Base-by-base conservation (phyloP, 83 land plant species). In the Diphasiastrum complanatum region DNA sequence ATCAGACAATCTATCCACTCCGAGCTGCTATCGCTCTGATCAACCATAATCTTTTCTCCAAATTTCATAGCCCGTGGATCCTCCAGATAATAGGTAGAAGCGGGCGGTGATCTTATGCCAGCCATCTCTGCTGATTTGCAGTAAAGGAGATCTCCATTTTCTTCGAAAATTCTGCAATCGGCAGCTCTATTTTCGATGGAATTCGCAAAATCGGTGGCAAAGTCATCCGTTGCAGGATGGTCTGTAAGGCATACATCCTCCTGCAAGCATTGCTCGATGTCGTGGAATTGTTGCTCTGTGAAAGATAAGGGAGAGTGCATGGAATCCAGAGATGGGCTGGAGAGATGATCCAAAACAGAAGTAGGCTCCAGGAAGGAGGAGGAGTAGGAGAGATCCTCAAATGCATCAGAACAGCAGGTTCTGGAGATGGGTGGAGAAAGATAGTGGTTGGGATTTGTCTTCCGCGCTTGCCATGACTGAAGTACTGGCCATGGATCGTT, bases 1-100 rank as follows among this genome's bases (percentile, higher is more conserved):
- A 41, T 41, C n/a, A 41, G 45, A 14, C n/a, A 41, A 41, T 41
- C 45, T 18, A 41, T 41, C 45, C 45, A 41, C n/a, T 41, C 45
- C 12, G n/a, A 41, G 18, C n/a, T 14, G 45, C 45, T 18, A 1
- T 18, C 45, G 12, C n/a, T 18, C 45, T 41, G n/a, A 41, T 14
- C n/a, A n/a, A n/a, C n/a, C n/a, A n/a, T n/a, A n/a, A n/a, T n/a
- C n/a, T n/a, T n/a, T n/a, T n/a, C n/a, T n/a, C n/a, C n/a, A n/a
- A n/a, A n/a, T n/a, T n/a, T 41, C 45, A 41, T 14, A 41, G 12
- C 45, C 12, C n/a, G 12, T 41, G 45, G 12, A 14, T 41, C 45
- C n/a, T 14, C n/a, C 45, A 41, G 18, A 14, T 14, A 18, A 41
- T 14, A 18, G n/a, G 12, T 18, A 14, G 45, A 18, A 14, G 45